Evolutionary conservation across 352 stramenopile genomes (phyloP).

Genomic region (Phytophthora palmivora): DNA sequence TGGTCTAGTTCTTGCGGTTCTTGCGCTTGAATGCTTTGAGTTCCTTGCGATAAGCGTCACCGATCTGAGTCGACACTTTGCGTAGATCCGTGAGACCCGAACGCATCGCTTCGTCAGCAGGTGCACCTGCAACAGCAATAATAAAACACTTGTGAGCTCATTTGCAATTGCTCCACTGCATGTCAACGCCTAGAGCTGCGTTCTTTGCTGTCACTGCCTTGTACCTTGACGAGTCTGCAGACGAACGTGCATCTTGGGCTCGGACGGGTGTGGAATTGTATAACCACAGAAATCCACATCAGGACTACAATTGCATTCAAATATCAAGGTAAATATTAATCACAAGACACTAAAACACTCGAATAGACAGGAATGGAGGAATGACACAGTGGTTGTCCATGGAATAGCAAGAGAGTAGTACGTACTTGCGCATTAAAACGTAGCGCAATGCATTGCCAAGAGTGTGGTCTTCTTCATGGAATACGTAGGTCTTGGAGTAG

Average conservation of each 20-base stretch:
- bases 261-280: conserved; percentile 95
- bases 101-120: conserved; percentile 69
- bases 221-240: conserved; percentile 89
- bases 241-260: conserved; percentile 95
- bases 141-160: conserved; percentile 6
- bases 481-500: conserved; percentile 89
- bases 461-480: conserved; percentile 92
- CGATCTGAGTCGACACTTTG: conserved; percentile 75
- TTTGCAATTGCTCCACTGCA: not conserved
- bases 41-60: conserved; percentile 83
- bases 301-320: conserved; percentile 55
- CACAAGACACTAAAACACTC: too few relatives aligned
- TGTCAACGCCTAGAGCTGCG: not conserved
- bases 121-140: conserved; percentile 41
- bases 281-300: conserved; percentile 95
- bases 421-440: conserved; percentile 92
- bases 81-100: conserved; percentile 74
- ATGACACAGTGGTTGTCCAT: not conserved
- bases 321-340: too few relatives aligned
- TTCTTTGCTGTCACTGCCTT: not conserved
- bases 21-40: conserved; percentile 87
- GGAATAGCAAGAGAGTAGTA: conserved; percentile 9
- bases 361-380: too few relatives aligned
- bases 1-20: conserved; percentile 67
- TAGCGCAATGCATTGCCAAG: conserved; percentile 92